These are phyloP conservation scores for Cryphonectria naterciae DNA, from an alignment of 2,329 filamentous ascomycete genomes.

Conservation along the genomic window DNA sequence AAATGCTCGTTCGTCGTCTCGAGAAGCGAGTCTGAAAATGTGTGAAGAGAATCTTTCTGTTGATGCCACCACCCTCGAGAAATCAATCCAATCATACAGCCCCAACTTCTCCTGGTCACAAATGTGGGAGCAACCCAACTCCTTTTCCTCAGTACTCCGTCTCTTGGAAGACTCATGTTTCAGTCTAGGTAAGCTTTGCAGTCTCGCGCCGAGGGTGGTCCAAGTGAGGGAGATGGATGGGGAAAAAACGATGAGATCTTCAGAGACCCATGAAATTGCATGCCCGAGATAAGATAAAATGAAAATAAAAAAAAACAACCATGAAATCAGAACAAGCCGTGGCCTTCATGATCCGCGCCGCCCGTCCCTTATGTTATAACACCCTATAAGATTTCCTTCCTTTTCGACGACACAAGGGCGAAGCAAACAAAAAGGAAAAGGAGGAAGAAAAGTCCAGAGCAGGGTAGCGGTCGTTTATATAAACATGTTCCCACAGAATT, in stretches of 20 bases:
- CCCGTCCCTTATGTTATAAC: slow-evolving; percentile 5
- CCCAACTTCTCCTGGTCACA: neutral
- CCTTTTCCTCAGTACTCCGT: slow-evolving; percentile 13
- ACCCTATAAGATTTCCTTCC: neutral
- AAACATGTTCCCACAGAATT: slow-evolving; percentile 7
- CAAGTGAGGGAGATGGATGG: neutral
- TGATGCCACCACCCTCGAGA: neutral
- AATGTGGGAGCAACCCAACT: neutral
- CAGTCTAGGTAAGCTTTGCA: neutral
- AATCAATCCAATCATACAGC: neutral
- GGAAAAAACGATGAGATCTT: neutral
- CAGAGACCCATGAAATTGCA: neutral
- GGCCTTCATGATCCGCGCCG: slow-evolving; percentile 3
- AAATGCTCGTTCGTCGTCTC: neutral
- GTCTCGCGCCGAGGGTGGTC: neutral
- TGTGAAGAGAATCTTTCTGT: slow-evolving; percentile 3
- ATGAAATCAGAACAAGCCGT: slow-evolving; percentile 6
- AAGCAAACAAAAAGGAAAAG: neutral
- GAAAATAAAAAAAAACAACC: neutral
- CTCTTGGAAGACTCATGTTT: slow-evolving; percentile 1
- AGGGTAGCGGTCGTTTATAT: slow-evolving; percentile 4
- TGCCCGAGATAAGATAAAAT: neutral
- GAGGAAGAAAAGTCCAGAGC: neutral
- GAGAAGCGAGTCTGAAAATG: neutral
- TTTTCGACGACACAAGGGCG: slow-evolving; percentile 7